Base-by-base conservation (phyloP, 1,139 yeast species). In the Suhomyces wounanorum region DNA sequence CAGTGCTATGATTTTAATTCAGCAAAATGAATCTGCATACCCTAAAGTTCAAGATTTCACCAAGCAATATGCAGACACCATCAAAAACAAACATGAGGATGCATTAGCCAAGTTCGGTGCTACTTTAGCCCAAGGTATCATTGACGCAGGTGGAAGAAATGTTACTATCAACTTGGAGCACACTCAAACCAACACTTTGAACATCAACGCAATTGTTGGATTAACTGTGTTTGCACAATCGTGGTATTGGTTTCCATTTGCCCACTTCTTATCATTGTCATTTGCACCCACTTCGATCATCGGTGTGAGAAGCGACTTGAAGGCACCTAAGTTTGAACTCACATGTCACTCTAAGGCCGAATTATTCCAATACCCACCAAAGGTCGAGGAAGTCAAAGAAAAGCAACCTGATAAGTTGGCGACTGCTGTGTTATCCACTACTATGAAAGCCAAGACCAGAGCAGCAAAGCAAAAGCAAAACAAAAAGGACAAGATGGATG, bases 221-320 rank as follows among this genome's bases (percentile, higher is more conserved):
- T 77, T 95, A 61, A 85, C 96, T 0, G 82, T 94, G 54, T 95
- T 94, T 67, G 77, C 87, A 7, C 99, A 94, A 72, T 89, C 89
- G 65, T 94, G 99, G 99, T 91, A 91, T 72, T 94, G 99, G 99
- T 95, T 87, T 83, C 99, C 99, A 56, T 79, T 92, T 54, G 85
- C 97, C 1, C 98, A 94, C 72, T 95, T 94, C 74, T 75, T 94
- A 62, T 87, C 96, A 17, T 81, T 95, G 60, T 89, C 98, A 30
- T 92, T 92, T 69, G 83, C 96, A 7, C 97, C 99, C 48, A 95
- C 99, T 2, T 84, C 96, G 7, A 81, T 94, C 28, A 85, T 90
- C 61, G 97, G 97, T 57, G 89, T 94, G 10, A 85, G 86, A 55
- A 87, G 82, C 55, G 96, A 92, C 69, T 80, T 94, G 68, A 86